Percentiles rank a stretch among this genome's conserved stretches.
Conservation (phyloP, 345 rosid genomes). For the Brassica nigra region DNA sequence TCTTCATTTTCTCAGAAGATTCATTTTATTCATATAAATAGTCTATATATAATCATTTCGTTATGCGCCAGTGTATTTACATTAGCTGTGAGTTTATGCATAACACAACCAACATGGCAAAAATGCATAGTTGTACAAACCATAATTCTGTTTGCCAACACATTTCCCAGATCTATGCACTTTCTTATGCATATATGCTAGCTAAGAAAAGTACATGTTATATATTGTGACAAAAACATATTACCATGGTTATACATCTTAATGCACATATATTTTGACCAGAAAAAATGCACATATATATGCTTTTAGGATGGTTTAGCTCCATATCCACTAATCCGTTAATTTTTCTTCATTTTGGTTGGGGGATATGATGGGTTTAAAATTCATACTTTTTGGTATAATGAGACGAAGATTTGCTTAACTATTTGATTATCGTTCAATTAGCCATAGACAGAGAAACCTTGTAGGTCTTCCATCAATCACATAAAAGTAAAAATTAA, state of each 20-base stretch:
- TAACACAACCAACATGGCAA: neutral
- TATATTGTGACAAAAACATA: too few relatives aligned
- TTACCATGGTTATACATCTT: too few relatives aligned
- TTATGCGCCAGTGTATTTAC: neutral
- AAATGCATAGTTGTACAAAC: too few relatives aligned
- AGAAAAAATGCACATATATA: too few relatives aligned
- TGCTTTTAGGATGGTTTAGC: neutral
- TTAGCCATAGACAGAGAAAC: neutral
- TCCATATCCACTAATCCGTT: neutral
- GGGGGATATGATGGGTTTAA: neutral
- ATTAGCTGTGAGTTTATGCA: neutral
- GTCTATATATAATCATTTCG: neutral
- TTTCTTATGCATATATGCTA: too few relatives aligned
- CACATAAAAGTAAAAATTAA: conserved; percentile 30
- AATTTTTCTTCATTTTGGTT: neutral
- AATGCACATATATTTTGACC: too few relatives aligned
- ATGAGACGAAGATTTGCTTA: conserved; percentile 3
- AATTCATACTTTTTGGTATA: neutral
- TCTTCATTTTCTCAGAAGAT: neutral
- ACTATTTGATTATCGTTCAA: neutral
- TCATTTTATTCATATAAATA: neutral
- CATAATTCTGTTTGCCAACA: too few relatives aligned
- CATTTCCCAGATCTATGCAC: too few relatives aligned
- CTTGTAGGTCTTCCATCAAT: conserved; percentile 29
- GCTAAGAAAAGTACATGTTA: too few relatives aligned